Evolutionary conservation across 1,139 yeast species (phyloP).

Genomic region (Yamadazyma epiphylla): DNA sequence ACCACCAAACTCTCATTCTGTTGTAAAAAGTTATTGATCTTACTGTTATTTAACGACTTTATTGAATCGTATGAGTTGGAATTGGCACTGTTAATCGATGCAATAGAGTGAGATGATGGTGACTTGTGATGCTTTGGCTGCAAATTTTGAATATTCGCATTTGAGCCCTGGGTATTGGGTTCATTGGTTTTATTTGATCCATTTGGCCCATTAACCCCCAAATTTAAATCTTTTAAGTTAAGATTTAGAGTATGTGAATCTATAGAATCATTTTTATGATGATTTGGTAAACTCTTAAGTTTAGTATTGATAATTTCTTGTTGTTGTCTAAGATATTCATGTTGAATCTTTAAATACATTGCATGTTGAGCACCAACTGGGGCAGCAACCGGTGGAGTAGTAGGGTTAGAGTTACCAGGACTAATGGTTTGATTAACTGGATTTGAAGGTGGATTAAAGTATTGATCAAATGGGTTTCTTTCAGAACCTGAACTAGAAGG

Average conservation of each 20-base stretch:
- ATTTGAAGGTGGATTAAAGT: conserved; percentile 20
- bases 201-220: background rate
- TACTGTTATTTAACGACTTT: conserved; percentile 8
- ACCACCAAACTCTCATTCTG: conserved; percentile 13
- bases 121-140: conserved; percentile 2
- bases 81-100: conserved; percentile 2
- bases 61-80: conserved; percentile 11
- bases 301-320: conserved; percentile 29
- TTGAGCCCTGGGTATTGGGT: conserved; percentile 1
- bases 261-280: background rate
- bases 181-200: conserved; percentile 1
- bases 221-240: background rate
- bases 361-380: conserved; percentile 22
- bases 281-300: conserved; percentile 11
- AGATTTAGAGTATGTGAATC: background rate
- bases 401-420: conserved; percentile 2
- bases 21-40: conserved; percentile 13
- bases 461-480: conserved; percentile 38
- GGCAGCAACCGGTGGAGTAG: conserved; percentile 10
- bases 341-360: conserved; percentile 34
- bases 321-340: conserved; percentile 37
- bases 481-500: conserved; percentile 27
- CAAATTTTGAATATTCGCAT: conserved; percentile 1
- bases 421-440: conserved; percentile 1
- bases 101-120: conserved; percentile 3